Base-by-base conservation (phyloP, 202 grass and related monocot species). In the Digitaria exilis region DNA sequence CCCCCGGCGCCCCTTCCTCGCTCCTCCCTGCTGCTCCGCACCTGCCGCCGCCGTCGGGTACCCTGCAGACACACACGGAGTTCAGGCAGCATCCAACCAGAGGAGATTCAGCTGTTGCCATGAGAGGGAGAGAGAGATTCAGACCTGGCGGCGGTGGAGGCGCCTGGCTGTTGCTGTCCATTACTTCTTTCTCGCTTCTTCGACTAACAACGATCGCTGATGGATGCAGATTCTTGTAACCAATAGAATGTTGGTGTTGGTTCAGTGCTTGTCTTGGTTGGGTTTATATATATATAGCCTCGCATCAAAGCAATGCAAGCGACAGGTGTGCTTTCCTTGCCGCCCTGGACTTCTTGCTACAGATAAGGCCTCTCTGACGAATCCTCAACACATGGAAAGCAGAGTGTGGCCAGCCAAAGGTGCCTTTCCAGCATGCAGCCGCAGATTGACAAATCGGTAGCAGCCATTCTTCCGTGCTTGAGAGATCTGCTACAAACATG, bases 21-120 rank as follows among this genome's bases (percentile, higher is more conserved):
- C 85, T 19, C n/a, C n/a, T n/a, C 43, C 86, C 11, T 85, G 78
- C 75, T 93, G 69, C 71, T 87, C 78, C 3, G 59, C 82, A 17
- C 76, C 84, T 25, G n/a, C 79, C 50, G 81, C n/a, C n/a, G n/a
- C 59, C 11, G 39, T 89, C 22, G 94, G 94, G 89, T 97, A 97
- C 18, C 94, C 94, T 97, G 80, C 6, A 71, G 0, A n/a, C 2
- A 4, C 41, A 35, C 1, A n/a, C n/a, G 1, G 1, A 12, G 44
- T 46, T 12, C 10, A 48, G 8, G n/a, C n/a, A n/a, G n/a, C 2
- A 17, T 21, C 50, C 21, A 60, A 0, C 37, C 25, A 16, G 22
- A 45, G 22, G 30, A n/a, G 50, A 58, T 11, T 25, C 25, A n/a
- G 2, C n/a, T n/a, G n/a, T 61, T 52, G 24, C 0, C 19, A n/a